Base-by-base conservation (phyloP, 176 grass and related monocot species). In the Carex myosuroides region DNA sequence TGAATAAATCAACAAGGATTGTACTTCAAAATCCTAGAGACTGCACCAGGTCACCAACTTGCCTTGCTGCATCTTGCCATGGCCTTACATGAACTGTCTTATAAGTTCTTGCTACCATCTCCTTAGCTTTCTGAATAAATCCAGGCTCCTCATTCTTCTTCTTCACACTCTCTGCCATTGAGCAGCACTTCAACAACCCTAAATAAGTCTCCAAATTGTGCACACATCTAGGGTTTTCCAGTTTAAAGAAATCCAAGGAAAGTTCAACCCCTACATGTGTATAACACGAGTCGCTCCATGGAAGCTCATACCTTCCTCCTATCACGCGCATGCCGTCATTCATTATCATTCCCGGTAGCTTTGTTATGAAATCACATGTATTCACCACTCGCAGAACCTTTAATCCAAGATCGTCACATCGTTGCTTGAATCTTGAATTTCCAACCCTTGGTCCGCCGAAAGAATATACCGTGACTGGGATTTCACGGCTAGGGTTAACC, bases 201-300 rank as follows among this genome's bases (percentile, higher is more conserved):
- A 97, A 57, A 77, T 97, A 97, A 29, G 89, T 86, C 29, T 81
- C 90, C 53, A 97, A 57, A 83, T 94, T 89, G 81, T 94, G 94
- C n/a, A 97, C 94, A 86, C 85, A 73, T 3, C 81, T 86, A 13
- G 81, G 87, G 85, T 94, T 90, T 8, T 79, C 48, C 46, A 91
- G 29, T 21, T 72, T 83, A 54, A 94, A 87, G 88, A 92, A 91
- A 53, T 97, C 87, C 35, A 97, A 82, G 29, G 83, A 70, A 12
- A 97, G 85, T 86, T 97, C 94, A 1, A 94, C 87, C 39, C 94
- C 94, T 72, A 97, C 94, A 84, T 97, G 92, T 3, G 84, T 87
- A 80, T 97, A 97, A 80, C 94, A 92, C 8, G 85, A 67, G 14
- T 37, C 22, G 18, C 84, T 78, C 87, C 87, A 94, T 8, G 88